Base-by-base conservation (phyloP, 306 rosid species). In the Oxytropis ochrocephala region DNA sequence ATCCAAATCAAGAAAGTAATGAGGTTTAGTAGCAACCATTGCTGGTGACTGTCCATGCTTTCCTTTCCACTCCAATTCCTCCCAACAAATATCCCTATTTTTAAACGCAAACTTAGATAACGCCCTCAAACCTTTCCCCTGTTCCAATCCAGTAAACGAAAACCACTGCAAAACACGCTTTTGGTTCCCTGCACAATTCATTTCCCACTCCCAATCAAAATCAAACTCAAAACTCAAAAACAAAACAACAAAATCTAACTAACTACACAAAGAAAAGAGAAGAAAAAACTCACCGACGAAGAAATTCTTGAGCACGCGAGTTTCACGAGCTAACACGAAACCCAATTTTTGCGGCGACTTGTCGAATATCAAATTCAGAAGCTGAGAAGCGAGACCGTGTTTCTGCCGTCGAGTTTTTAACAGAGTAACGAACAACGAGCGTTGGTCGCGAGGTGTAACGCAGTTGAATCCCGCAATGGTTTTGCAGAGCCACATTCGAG, bases 1-100 rank as follows among this genome's bases (percentile, higher is more conserved):
- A 30, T 93, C 97, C 87, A 93, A 82, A 76, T 90, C 92, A 19
- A 86, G 97, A 84, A 93, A 88, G 74, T 90, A 90, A 79, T 90
- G 96, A 72, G 97, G 98, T 79, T 93, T 93, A 0, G 98, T 93
- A 11, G 98, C 97, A 80, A 93, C 97, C 80, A 93, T 81, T 19
- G 96, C 98, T 1, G 97, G 98, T 13, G 98, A 90, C 57, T 90
- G 98, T 73, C 98, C 98, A 77, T 93, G 98, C 72, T 86, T 90
- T 69, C 98, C 98, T 73, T 87, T 88, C 98, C 96, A 88, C 90
- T 90, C 96, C 57, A 90, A 87, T 82, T 93, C 98, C 78, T 90
- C 97, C 97, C 98, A 93, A 78, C 94, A 90, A 60, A 84, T 87
- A 82, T 93, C 95, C 73, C 96, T 84, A 83, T 90, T 73, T 64